Base-by-base conservation (phyloP, 2,329 filamentous ascomycete genomes). In the Stachybotrys elegans region DNA sequence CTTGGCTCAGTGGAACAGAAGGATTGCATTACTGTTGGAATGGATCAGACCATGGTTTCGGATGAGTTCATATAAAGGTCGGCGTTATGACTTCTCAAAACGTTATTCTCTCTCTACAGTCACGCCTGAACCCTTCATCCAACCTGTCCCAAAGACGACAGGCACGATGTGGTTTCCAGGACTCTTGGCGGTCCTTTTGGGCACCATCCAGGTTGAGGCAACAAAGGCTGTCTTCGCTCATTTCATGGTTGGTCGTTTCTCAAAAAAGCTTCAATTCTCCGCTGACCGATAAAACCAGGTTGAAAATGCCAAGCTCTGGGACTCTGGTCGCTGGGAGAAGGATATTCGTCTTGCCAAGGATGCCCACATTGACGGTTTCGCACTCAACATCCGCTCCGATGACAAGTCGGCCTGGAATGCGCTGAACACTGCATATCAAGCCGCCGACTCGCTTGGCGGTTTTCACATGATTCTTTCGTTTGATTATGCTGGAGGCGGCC, bases 391-490 rank as follows among this genome's bases (percentile, higher is more conserved):
- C n/a, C 13, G 34, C 6, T 16, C n/a, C 16, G n/a, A 17, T 12
- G 34, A 17, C n/a, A 21, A 37, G n/a, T 17, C 34, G 4, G 34
- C 19, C 6, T 21, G 6, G 4, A 21, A 37, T 6, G 34, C n/a
- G 7, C n/a, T 37, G n/a, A 17, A 17, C 13, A 20, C 6, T 19
- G 34, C 34, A 16, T 20, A 17, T 20, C 19, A 12, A 4, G 34
- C 34, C 6, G 34, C 34, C 13, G 34, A 37, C 12, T 5, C 29
- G 6, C 12, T 21, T 20, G 13, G 40, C 31, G 17, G 44, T 21
- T 23, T 46, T 17, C 22, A 46, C 13, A 37, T 46, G 39, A 37
- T 46, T 20, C 23, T 46, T n/a, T 46, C 44, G 9, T 43, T 46
- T 19, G 44, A 46, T n/a, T 46, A 46, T 21, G 44, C 44, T 14